Evolutionary conservation across 345 rosid genomes (phyloP), one percentile per base, ranked within the genome.

Genomic region (Orychophragmus violaceus): DNA sequence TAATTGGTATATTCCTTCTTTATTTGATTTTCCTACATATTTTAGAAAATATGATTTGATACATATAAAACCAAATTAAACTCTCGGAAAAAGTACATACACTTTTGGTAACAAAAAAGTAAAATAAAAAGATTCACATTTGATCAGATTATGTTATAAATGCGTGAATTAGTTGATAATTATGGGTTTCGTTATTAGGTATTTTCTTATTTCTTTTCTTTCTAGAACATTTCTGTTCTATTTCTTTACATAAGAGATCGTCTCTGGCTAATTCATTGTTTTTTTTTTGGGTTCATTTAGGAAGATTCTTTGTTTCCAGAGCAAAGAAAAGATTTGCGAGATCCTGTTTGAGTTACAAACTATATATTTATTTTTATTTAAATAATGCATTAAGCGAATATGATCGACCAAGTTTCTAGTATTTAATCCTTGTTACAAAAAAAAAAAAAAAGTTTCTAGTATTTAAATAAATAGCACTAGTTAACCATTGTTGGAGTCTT

Each of bases 271-370:
- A 28, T 69, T 36, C 66, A 13, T 48, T 33, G 3, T 23, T 19
- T 5, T 16, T 17, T 0, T n/a, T n/a, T 59, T 27, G 9, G 21
- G 2, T 12, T 35, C 39, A 59, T 48, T 33, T 5, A n/a, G 57
- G 27, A 57, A 33, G 49, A 68, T 68, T 68, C 65, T 35, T 35
- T 48, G 65, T 68, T 46, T 68, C 49, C 2, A 58, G 57, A 12
- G 51, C 50, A 48, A 48, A n/a, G 35, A 58, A 28, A 51, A 61
- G 46, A 60, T 70, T 41, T 70, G 68, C 19, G 17, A 70, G 53
- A 70, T 70, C 45, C 25, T 30, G 45, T 53, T 60, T 28, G 19
- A 37, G 19, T 27, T 69, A 37, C 25, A 37, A 59, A 49, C 19
- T 37, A 18, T 35, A 27, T 24, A 18, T 36, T 3, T 16, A 10